phyloP scores from a whole-genome alignment of 2,329 filamentous ascomycete species.

The Calonectria pteridis region DNA sequence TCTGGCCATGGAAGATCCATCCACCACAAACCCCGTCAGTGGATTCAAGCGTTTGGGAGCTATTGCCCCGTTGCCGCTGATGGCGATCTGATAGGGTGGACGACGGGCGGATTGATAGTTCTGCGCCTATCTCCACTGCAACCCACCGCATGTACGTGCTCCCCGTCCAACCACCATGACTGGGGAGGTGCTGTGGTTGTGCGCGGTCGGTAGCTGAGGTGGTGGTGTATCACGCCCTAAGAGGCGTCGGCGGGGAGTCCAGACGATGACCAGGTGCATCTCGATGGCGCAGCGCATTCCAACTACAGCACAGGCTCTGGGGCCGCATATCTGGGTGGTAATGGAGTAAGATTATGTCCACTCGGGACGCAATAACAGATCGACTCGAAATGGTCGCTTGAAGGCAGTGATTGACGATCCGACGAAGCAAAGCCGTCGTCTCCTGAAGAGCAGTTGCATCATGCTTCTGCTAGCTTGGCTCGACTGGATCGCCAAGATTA shows the following conservation, averaged over 20 bases:
- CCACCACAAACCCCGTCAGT: not conserved
- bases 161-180: not conserved
- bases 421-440: not conserved
- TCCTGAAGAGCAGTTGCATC: not conserved
- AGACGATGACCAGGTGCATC: not conserved
- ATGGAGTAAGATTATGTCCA: not conserved
- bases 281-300: not conserved
- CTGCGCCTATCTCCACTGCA: slow-evolving; percentile 21
- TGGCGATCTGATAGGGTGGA: not conserved
- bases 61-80: slow-evolving; percentile 8
- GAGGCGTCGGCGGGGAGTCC: not conserved
- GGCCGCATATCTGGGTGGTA: not conserved
- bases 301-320: not conserved
- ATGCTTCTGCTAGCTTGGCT: slow-evolving; percentile 2
- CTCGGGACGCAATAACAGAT: not conserved
- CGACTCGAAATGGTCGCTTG: not conserved
- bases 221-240: not conserved
- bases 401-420: not conserved
- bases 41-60: slow-evolving; percentile 15
- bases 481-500: slow-evolving; percentile 16
- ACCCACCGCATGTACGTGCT: slow-evolving; percentile 7
- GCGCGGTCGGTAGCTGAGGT: not conserved
- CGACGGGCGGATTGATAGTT: not conserved
- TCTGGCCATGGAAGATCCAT: slow-evolving; percentile 12
- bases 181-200: not conserved